Evolutionary conservation across 106 monocot species (phyloP), one percentile per base, ranked within the genome.

Genomic region (Allium cepa): DNA sequence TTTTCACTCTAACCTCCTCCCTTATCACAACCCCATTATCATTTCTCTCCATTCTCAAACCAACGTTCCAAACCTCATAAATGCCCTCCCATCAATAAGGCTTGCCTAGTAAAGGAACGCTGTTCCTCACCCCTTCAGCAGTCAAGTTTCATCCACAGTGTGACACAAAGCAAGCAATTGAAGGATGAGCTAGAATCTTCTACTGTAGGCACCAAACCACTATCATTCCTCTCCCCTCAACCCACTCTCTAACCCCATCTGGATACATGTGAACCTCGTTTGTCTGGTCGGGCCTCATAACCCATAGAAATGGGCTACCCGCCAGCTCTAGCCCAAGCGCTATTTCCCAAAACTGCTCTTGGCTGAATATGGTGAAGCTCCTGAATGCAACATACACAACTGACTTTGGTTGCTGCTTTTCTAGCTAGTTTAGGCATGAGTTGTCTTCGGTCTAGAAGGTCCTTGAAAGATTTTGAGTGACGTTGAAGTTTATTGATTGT

Each of bases 381-480:
- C 87, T 83, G 48, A 91, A 91, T n/a, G 90, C 90, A 0, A 79
- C 78, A 26, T 90, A 90, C 17, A 86, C 46, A 59, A 86, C 85
- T 6, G 90, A 90, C 4, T 59, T 56, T 3, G 49, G 11, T 1
- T 46, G 76, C 16, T 88, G 83, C 53, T 48, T 18, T 60, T 86
- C 78, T 7, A 90, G 83, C 90, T 86, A 90, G 13, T 15, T 11
- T 3, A 73, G 48, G 73, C 90, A 86, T 8, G 60, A 26, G 9
- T 51, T 7, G 18, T 90, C 83, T 62, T 72, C 75, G 0, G 67
- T 52, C 86, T 78, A 83, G 67, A 86, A 90, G 50, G 59, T 45
- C 0, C 72, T 4, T 36, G 4, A n/a, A n/a, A n/a, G n/a, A n/a
- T n/a, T n/a, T n/a, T n/a, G n/a, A n/a, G n/a, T n/a, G n/a, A n/a